phyloP scores from a whole-genome alignment of 768 basidiomycete species.

The Tubosaeta sp. region DNA sequence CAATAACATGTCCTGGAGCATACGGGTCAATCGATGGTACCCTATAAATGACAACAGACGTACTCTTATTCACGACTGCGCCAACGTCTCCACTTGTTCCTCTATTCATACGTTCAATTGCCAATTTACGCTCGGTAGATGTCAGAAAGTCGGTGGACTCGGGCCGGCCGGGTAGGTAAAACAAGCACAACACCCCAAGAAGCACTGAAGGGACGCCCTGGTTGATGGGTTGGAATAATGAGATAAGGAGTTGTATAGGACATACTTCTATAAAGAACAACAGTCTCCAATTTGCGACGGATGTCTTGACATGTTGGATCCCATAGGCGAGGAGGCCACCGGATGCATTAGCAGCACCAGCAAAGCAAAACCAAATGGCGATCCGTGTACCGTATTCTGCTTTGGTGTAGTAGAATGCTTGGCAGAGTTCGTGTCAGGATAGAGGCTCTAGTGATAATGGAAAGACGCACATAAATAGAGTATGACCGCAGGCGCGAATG shows the following conservation, averaged over 20 bases:
- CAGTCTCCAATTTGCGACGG: conserved; percentile 40
- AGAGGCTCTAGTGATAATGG: too few species aligned
- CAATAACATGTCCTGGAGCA: conserved; percentile 35
- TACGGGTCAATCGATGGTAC: not conserved
- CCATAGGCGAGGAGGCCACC: conserved; percentile 56
- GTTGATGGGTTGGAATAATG: not conserved
- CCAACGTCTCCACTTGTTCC: conserved; percentile 42
- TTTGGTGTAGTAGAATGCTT: conserved; percentile 50
- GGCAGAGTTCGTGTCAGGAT: too few species aligned
- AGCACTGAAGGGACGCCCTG: conserved; percentile 59
- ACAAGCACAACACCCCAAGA: conserved; percentile 22
- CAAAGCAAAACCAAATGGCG: conserved; percentile 53
- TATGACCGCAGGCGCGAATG: conserved; percentile 31
- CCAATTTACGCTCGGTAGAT: conserved; percentile 29
- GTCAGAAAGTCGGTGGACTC: conserved; percentile 34
- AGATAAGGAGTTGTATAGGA: not conserved
- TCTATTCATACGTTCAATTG: conserved; percentile 34
- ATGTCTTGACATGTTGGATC: conserved; percentile 37
- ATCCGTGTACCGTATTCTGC: too few species aligned
- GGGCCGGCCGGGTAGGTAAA: conserved; percentile 26
- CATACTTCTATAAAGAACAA: conserved; percentile 28
- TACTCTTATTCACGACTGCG: conserved; percentile 39
- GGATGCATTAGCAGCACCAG: conserved; percentile 52
- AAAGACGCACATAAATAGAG: too few species aligned
- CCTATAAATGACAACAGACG: not conserved